Evolutionary conservation across 495 filamentous ascomycete species (phyloP).

Genomic region (Hyaloscypha bicolor): DNA sequence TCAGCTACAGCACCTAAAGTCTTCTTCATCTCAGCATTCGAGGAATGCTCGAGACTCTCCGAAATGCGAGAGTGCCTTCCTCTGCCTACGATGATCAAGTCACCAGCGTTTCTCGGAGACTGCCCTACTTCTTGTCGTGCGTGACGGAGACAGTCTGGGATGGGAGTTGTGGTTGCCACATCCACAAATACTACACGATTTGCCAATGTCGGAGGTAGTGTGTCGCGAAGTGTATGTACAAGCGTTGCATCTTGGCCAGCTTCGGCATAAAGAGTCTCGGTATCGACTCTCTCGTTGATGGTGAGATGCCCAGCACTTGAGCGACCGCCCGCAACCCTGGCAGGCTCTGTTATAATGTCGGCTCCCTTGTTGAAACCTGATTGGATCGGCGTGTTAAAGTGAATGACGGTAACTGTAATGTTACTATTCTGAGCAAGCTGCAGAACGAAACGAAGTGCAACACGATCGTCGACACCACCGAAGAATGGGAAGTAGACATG

Average conservation of each 20-base stretch:
- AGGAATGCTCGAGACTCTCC: slow-evolving; percentile 33
- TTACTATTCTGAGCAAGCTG: slow-evolving; percentile 77
- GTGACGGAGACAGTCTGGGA: slow-evolving; percentile 36
- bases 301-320: slow-evolving; percentile 7
- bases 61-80: slow-evolving; percentile 31
- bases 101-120: slow-evolving; percentile 68
- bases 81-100: slow-evolving; percentile 76
- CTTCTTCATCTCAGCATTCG: slow-evolving; percentile 52
- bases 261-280: slow-evolving; percentile 34
- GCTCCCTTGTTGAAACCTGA: slow-evolving; percentile 14
- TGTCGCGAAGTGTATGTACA: slow-evolving; percentile 63
- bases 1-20: slow-evolving; percentile 73
- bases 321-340: slow-evolving; percentile 1
- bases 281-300: slow-evolving; percentile 30
- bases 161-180: slow-evolving; percentile 26
- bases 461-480: slow-evolving; percentile 82
- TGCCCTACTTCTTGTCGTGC: slow-evolving; percentile 65
- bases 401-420: slow-evolving; percentile 72
- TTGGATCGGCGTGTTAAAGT: slow-evolving; percentile 42
- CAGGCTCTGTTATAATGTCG: slow-evolving; percentile 21
- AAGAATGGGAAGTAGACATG: slow-evolving; percentile 89
- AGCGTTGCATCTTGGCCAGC: slow-evolving; percentile 59
- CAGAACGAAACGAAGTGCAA: slow-evolving; percentile 76
- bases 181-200: slow-evolving; percentile 62
- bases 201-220: slow-evolving; percentile 58